Base-by-base conservation (phyloP, 495 filamentous ascomycete genomes). In the Talaromyces proteolyticus region DNA sequence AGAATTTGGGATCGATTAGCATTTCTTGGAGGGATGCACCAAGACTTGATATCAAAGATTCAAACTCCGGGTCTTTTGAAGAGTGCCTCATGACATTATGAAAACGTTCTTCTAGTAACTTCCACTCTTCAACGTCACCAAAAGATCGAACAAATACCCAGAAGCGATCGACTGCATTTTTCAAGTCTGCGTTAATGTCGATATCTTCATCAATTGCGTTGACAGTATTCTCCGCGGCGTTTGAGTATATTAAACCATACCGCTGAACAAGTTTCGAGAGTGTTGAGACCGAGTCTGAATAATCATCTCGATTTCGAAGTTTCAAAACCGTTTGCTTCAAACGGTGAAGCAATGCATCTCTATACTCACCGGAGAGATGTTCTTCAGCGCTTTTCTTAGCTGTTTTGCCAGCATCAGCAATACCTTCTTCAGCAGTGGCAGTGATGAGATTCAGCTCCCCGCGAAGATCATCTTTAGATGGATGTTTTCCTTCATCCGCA, bases 1-100 rank as follows among this genome's bases (percentile, higher is more conserved):
- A 85, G 60, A 94, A 95, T 2, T 80, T 75, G 0, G 91, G 91
- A 55, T 97, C 86, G 0, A 80, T 93, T n/a, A 96, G 69, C 62
- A 97, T 80, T 44, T 88, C 84, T 60, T 93, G 85, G 4, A 93
- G 56, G 3, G 86, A 80, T 43, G 77, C 77, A 1, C 85, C 85
- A 4, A 91, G 67, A 21, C 91, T 85, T 8, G 68, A 72, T 64
- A 94, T 78, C 23, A 94, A 61, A 20, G 76, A 62, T 54, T 97
- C 92, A 55, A 96, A 95, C 34, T 94, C 81, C 0, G 87, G 87
- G 59, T 95, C 88, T 21, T 77, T 81, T 43, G 86, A 74, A 3
- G 82, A 79, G 65, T 95, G 89, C 36, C 78, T 71, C 69, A 93
- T 65, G 45, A 96, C 80, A 46, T 78, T 68, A 24, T 86, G 75